These are phyloP conservation scores for Chamaecrista fasciculata DNA, from an alignment of 306 rosid species.

Conservation along the genomic window DNA sequence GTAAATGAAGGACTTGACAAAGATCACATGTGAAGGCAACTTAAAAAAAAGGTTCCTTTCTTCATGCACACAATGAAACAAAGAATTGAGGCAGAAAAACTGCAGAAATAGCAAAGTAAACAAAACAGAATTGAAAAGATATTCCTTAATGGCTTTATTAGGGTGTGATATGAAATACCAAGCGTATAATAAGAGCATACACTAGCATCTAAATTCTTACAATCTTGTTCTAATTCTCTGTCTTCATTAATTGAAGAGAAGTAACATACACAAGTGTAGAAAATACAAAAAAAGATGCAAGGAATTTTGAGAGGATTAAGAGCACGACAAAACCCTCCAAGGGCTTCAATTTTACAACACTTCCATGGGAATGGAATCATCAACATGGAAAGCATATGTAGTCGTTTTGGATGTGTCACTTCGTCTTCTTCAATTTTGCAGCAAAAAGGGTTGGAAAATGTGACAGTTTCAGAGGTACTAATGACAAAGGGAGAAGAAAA, in stretches of 20 bases:
- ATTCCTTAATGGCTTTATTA: too few species aligned
- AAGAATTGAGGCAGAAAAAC: constrained; percentile 37
- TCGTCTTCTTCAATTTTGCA: constrained; percentile 45
- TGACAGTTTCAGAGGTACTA: constrained; percentile 71
- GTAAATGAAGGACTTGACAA: constrained; percentile 25
- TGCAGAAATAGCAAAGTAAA: too few species aligned
- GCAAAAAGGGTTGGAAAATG: constrained; percentile 77
- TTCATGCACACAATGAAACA: constrained; percentile 47
- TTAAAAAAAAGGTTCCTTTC: constrained; percentile 32
- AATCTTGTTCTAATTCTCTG: neutral
- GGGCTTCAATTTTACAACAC: constrained; percentile 46
- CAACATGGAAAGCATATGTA: constrained; percentile 28
- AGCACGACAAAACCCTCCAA: constrained; percentile 38
- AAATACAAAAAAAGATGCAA: constrained; percentile 55
- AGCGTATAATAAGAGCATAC: constrained; percentile 25
- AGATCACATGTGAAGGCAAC: constrained; percentile 17
- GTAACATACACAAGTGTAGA: neutral
- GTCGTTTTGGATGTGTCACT: constrained; percentile 38
- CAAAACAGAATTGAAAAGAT: too few species aligned
- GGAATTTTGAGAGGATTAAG: constrained; percentile 43
- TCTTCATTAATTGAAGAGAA: constrained; percentile 37
- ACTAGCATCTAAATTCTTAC: neutral
- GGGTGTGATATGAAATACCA: too few species aligned
- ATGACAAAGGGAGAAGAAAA: constrained; percentile 55
- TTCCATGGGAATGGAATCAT: constrained; percentile 40